Percentiles rank a stretch among this genome's conserved stretches.
Conservation (phyloP, 2,329 filamentous ascomycete genomes). For the Boeremia lycopersici region DNA sequence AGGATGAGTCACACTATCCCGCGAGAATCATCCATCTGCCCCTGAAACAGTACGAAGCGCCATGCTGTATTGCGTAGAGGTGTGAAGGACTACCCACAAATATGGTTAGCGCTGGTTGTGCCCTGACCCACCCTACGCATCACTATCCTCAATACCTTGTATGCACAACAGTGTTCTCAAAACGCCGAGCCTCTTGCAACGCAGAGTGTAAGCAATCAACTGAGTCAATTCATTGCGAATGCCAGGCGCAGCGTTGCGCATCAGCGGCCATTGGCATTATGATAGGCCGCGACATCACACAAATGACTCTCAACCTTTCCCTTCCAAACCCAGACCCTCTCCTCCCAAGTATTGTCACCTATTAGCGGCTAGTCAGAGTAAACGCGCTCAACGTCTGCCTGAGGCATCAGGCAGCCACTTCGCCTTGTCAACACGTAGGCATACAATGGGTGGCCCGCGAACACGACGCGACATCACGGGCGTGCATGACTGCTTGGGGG, state of each 20-base stretch:
- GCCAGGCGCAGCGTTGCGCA: background rate
- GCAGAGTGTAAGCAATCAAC: background rate
- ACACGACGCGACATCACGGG: conserved; percentile 4
- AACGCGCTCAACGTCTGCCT: background rate
- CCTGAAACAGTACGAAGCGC: background rate
- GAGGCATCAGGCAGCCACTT: conserved; percentile 11
- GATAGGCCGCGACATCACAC: background rate
- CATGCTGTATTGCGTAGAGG: no score
- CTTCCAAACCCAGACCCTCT: background rate
- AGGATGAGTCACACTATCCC: background rate
- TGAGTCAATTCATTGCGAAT: background rate
- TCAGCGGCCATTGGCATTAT: conserved; percentile 1
- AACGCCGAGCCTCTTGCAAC: no score
- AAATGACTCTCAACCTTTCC: no score
- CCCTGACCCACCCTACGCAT: background rate
- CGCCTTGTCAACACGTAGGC: conserved; percentile 5
- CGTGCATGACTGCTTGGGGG: background rate
- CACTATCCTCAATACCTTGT: background rate
- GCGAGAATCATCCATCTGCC: background rate
- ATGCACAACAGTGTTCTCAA: background rate
- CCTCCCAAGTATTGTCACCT: background rate
- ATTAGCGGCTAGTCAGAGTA: background rate
- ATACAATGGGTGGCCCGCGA: background rate
- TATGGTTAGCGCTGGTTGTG: background rate
- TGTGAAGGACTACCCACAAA: background rate